Base-by-base conservation (phyloP, 2,329 filamentous ascomycete genomes). In the Metarhizium humberi region DNA sequence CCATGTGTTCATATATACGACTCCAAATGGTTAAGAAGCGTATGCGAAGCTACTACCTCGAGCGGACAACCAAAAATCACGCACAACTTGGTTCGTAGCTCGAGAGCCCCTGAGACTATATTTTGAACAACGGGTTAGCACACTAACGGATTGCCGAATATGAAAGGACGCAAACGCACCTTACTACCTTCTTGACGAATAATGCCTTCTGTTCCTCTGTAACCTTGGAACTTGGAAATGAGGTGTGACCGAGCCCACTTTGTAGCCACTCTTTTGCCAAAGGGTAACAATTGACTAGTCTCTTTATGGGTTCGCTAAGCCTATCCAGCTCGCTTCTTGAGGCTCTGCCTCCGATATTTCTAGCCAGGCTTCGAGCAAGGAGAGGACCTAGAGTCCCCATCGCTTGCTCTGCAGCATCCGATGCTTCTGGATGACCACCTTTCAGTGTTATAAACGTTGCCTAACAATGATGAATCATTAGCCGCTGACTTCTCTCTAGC, bases 61-160 rank as follows among this genome's bases (percentile, higher is more conserved):
- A 58, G 84, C 85, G 2, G 78, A 75, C n/a, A 88, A 70, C 84
- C 86, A 91, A 64, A 90, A 90, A 34, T 88, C 85, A 56, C 81
- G 79, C 3, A 89, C 81, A 1, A 88, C 75, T 54, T 84, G 78
- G 59, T 85, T 88, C 3, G 86, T 89, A 51, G 77, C 72, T 59
- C 79, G 77, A 1, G 79, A 75, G 7, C 87, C 87, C 43, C 87
- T 76, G 38, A 89, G 72, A 64, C 82, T 86, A 55, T 1, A 47
- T 8, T n/a, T 36, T n/a, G 4, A 4, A 52, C 59, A 53, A 34
- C 30, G 29, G 4, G 40, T 50, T 18, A 45, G 38, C 14, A 14
- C 13, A 29, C 8, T 45, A 11, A 34, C 36, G 36, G 3, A 18
- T 32, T 25, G 25, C 25, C 25, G 25, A 11, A 36, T 14, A 7